Evolutionary conservation across 176 grass and related monocot species (phyloP), one percentile per base, ranked within the genome.

Genomic region (Zea mays): DNA sequence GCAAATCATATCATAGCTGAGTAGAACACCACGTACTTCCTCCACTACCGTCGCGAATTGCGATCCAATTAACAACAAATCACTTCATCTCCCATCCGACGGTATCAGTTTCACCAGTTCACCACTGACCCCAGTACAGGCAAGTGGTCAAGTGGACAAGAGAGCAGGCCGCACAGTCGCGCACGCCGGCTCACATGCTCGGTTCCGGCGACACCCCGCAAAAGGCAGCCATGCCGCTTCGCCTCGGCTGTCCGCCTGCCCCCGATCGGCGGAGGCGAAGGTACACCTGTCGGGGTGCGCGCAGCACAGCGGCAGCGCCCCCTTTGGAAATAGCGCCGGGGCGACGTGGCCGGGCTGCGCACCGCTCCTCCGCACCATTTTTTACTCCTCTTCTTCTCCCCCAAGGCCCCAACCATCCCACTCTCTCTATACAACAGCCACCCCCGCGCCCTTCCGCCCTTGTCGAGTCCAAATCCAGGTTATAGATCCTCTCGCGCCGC

Each of bases 261-360:
- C 46, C 67, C 79, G 41, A 78, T 74, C 68, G 86, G 21, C 62
- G n/a, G 52, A 19, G 74, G 68, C 69, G 69, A 75, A 77, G 74
- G 63, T 75, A 43, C 62, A 70, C 62, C 69, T 84, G 81, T 88
- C 81, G 76, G 81, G 57, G 81, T 84, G 50, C 81, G 14, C 76
- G 76, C 77, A 88, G 86, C 86, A 80, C 9, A n/a, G 63, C 39
- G 60, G 74, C 58, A 62, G 74, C 59, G 9, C 5, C 36, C 42
- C 38, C 33, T 69, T 75, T 14, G 69, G 42, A 56, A 84, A 79
- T 55, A 16, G 86, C 70, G 81, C 71, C 81, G 71, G 81, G 76
- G 78, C 43, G 78, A 89, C 87, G 83, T 89, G 87, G 87, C 78
- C 79, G 51, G 54, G 36, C 49, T 48, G 43, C 69, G 68, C 67